Conservation (phyloP, 495 filamentous ascomycete genomes). For the Pseudotulostoma volvatum region DNA sequence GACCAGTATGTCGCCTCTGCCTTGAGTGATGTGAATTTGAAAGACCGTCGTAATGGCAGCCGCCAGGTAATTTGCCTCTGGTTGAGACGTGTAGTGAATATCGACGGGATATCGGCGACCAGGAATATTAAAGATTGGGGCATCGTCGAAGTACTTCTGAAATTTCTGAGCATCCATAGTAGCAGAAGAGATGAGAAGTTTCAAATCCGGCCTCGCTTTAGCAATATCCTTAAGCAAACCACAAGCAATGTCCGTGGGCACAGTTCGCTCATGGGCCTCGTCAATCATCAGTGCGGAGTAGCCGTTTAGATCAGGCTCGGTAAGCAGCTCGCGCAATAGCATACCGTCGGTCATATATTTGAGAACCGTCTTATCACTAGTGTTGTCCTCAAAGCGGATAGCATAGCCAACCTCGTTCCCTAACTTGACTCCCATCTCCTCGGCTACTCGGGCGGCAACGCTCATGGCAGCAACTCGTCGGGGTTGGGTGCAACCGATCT, state of each 20-base stretch:
- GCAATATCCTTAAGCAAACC: constrained; percentile 87
- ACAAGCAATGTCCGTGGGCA: constrained; percentile 82
- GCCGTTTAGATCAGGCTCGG: constrained; percentile 68
- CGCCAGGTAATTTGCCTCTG: constrained; percentile 87
- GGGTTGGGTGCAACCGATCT: constrained; percentile 52
- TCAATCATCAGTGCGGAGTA: constrained; percentile 94
- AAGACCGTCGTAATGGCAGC: constrained; percentile 89
- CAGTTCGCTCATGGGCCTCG: constrained; percentile 87
- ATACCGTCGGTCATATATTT: constrained; percentile 99
- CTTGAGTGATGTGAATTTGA: constrained; percentile 85
- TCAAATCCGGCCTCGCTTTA: constrained; percentile 70
- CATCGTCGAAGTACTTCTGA: constrained; percentile 80
- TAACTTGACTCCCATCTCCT: constrained; percentile 82
- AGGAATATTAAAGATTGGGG: constrained; percentile 91
- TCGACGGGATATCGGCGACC: constrained; percentile 83
- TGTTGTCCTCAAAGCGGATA: constrained; percentile 90
- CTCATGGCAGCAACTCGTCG: constrained; percentile 93
- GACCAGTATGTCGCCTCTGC: constrained; percentile 75
- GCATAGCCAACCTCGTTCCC: constrained; percentile 91
- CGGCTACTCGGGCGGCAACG: constrained; percentile 83
- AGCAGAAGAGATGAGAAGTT: constrained; percentile 83
- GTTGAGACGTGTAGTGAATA: constrained; percentile 80
- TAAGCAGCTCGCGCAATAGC: constrained; percentile 81
- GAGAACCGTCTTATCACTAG: constrained; percentile 79
- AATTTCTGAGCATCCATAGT: constrained; percentile 95